Evolutionary conservation across 495 filamentous ascomycete species (phyloP).

Genomic region (Astrothelium macrocarpum): DNA sequence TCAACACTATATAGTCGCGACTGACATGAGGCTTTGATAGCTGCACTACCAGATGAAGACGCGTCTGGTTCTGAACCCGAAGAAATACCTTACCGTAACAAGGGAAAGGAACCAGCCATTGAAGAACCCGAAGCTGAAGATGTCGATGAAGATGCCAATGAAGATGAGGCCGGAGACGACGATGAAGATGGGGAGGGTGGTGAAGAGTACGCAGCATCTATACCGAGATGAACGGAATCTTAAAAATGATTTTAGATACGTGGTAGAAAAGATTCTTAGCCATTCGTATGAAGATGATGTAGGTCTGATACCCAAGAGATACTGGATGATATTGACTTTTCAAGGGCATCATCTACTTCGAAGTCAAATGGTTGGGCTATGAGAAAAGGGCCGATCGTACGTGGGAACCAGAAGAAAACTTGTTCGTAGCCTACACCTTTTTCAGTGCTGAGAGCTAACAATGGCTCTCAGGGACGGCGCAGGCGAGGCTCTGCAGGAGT

Average conservation of each 20-base stretch:
- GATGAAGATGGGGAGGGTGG: conserved; percentile 34
- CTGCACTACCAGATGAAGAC: conserved; percentile 31
- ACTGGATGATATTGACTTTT: conserved; percentile 12
- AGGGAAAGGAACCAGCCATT: conserved; percentile 23
- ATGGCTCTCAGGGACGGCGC: conserved; percentile 37
- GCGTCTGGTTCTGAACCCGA: conserved; percentile 17
- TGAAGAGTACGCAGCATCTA: conserved; percentile 35
- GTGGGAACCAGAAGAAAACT: conserved; percentile 51
- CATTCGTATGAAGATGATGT: conserved; percentile 40
- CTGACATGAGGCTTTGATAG: conserved; percentile 13
- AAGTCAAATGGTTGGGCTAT: conserved; percentile 59
- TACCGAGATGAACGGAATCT: conserved; percentile 28
- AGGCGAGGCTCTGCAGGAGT: conserved; percentile 43
- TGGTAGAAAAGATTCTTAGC: conserved; percentile 48
- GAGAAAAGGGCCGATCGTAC: conserved; percentile 46
- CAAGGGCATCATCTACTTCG: conserved; percentile 38
- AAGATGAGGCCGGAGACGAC: conserved; percentile 29
- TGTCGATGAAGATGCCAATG: conserved; percentile 25
- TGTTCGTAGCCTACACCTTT: conserved; percentile 34
- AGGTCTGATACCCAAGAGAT: conserved; percentile 11
- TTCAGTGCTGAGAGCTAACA: neutral
- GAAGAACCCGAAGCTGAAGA: conserved; percentile 31
- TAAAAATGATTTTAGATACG: conserved; percentile 42
- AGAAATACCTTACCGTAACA: conserved; percentile 27
- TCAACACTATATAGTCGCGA: neutral